Evolutionary conservation across 495 filamentous ascomycete species (phyloP), one percentile per base, ranked within the genome.

Genomic region (Collariella sp.): DNA sequence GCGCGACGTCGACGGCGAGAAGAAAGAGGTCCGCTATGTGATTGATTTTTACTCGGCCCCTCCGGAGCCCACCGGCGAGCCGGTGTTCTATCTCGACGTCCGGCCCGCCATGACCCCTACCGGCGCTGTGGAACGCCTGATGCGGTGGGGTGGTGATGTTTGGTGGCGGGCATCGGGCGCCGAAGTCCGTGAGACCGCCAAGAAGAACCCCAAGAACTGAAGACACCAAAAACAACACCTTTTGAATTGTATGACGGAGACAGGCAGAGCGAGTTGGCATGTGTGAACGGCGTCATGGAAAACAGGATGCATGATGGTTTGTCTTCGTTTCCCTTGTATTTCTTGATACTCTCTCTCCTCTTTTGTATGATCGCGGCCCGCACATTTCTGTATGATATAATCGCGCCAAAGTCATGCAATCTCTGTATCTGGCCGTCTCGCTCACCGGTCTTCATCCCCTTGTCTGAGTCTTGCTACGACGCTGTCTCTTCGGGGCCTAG

Each of bases 61-160:
- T 16, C 85, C 87, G 0, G 93, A 98, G 59, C 83, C 87, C 4
- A 89, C 83, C 0, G 93, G 93, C 2, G 89, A 96, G 62, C 90
- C 93, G 2, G 91, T 97, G 7, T 99, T 99, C 73, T 97, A 83
- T 65, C 79, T 99, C 43, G 93, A 99, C 67, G 94, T 99, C n/a
- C 78, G 93, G 54, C 93, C 93, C 12, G 93, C 93, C 11, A 62
- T 95, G n/a, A 91, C 95, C 62, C 90, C 89, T 2, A 87, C 79
- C 0, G 82, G 82, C 11, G 88, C 88, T 29, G 82, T 83, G 20
- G 94, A 97, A 76, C 79, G 94, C 50, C 65, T 89, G 55, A 78
- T 95, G 68, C 72, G 90, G 63, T 97, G 94, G 93, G 86, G 88
- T 47, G 87, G 87, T 13, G 89, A 96, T 72, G 82, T 95, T 5